Conservation (phyloP, 768 basidiomycete genomes). For the Mycena metata region DNA sequence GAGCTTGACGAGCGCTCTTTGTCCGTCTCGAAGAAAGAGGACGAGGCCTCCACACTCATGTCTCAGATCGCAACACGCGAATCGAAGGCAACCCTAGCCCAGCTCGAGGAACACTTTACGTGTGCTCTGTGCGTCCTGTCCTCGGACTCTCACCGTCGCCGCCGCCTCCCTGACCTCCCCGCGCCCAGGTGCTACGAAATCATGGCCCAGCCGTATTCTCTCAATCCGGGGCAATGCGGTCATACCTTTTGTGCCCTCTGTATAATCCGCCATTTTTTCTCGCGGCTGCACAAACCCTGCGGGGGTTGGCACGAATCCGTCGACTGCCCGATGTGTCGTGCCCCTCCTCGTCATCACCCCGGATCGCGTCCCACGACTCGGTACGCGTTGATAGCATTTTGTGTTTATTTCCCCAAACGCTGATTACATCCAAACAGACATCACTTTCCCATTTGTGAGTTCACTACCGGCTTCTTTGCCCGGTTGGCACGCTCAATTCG, state of each 20-base stretch:
- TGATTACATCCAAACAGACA: conserved; percentile 37
- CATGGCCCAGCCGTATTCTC: conserved; percentile 70
- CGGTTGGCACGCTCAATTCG: background rate
- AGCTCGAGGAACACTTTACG: conserved; percentile 75
- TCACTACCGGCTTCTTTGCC: background rate
- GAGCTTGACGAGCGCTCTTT: conserved; percentile 58
- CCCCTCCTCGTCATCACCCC: conserved; percentile 64
- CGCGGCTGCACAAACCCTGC: conserved; percentile 71
- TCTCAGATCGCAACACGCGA: conserved; percentile 60
- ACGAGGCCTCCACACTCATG: conserved; percentile 55
- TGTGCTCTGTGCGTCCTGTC: conserved; percentile 67
- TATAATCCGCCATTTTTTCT: conserved; percentile 79
- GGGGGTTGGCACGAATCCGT: conserved; percentile 78
- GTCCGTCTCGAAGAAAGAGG: conserved; percentile 56
- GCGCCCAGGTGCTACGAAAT: conserved; percentile 71
- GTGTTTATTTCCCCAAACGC: background rate
- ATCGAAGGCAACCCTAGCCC: conserved; percentile 56
- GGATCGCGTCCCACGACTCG: conserved; percentile 63
- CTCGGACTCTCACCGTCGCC: background rate
- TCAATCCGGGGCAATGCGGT: conserved; percentile 70
- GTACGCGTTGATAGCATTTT: conserved; percentile 16
- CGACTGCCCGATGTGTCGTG: conserved; percentile 78
- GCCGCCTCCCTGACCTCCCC: conserved; percentile 20
- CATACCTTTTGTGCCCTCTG: conserved; percentile 79
- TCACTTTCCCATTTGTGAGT: conserved; percentile 68